A percentile compares a stretch with the other conserved stretches of the same genome.
These are phyloP conservation scores for Stachybotrys echinatus DNA, from an alignment of 2,329 filamentous ascomycete genomes.

Conservation along the genomic window DNA sequence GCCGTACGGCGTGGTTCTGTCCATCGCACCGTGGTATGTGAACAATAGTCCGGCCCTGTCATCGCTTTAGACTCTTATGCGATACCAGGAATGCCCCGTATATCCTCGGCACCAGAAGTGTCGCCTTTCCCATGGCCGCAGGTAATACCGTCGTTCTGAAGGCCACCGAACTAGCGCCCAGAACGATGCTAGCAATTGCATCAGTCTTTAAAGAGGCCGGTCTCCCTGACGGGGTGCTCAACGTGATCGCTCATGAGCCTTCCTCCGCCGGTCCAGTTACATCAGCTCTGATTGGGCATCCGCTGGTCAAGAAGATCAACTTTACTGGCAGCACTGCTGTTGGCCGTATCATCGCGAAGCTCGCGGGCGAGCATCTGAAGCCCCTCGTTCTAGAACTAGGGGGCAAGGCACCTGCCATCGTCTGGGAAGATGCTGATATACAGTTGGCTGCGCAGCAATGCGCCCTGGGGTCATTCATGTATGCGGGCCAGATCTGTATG, in stretches of 20 bases:
- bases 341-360: conserved; percentile 65
- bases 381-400: conserved; percentile 77
- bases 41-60: too few relatives aligned
- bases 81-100: conserved; percentile 49
- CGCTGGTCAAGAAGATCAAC: conserved; percentile 71
- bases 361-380: conserved; percentile 71
- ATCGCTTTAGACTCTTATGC: too few relatives aligned
- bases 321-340: conserved; percentile 77
- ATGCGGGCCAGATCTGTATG: conserved; percentile 83
- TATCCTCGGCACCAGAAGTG: conserved; percentile 47
- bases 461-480: conserved; percentile 64
- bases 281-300: conserved; percentile 60
- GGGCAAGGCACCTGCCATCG: conserved; percentile 74
- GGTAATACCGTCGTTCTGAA: conserved; percentile 77
- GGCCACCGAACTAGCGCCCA: conserved; percentile 62
- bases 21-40: conserved; percentile 75
- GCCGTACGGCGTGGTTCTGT: conserved; percentile 73
- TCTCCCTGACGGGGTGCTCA: conserved; percentile 68
- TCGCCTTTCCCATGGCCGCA: conserved; percentile 63
- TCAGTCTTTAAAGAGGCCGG: conserved; percentile 67
- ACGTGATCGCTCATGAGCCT: conserved; percentile 62
- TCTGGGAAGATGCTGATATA: conserved; percentile 75
- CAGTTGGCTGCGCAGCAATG: conserved; percentile 64
- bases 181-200: conserved; percentile 56
- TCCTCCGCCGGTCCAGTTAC: conserved; percentile 65